Base-by-base conservation (phyloP, 495 filamentous ascomycete species). In the Elasticomyces elasticus region DNA sequence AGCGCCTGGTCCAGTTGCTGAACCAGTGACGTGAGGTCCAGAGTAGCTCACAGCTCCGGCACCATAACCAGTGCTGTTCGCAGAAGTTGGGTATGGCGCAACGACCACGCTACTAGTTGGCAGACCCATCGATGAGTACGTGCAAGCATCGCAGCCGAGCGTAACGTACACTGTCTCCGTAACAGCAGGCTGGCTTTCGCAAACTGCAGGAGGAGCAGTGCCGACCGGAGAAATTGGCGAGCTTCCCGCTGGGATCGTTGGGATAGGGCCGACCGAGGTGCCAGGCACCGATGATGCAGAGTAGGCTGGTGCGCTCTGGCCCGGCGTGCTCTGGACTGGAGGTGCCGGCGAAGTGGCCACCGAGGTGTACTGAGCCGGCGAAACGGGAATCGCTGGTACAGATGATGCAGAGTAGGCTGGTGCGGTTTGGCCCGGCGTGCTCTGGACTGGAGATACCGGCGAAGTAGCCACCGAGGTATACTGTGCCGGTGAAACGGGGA, bases 91-190 rank as follows among this genome's bases (percentile, higher is more conserved):
- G 45, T 48, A 48, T 15, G 45, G 45, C 3, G 27, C 45, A 48
- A 19, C 45, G 13, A 17, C 24, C n/a, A 9, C 27, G 26, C 24
- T 28, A 26, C 45, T 31, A 27, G 46, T 41, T 12, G 49, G 42
- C 42, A 45, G 42, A 45, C 6, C 42, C 42, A 45, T 45, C 17
- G 42, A 51, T 5, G 49, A 51, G 35, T 51, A 51, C 10, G 49
- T 38, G 49, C 49, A 51, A 28, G 22, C 17, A 4, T 51, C 49
- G 25, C 49, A 51, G 35, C 22, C 22, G 22, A 41, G 31, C 2
- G 49, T 51, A 12, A 30, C 49, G 22, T 30, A 51, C 11, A 51
- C 17, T 2, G 49, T 42, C 30, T 17, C 40, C 15, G 50, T 53
- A 4, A 31, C 50, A 9, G 49, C 31, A 2, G 27, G 24, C 40